Evolutionary conservation across 345 rosid species (phyloP), one percentile per base, ranked within the genome.

Genomic region (Camelina hispida): DNA sequence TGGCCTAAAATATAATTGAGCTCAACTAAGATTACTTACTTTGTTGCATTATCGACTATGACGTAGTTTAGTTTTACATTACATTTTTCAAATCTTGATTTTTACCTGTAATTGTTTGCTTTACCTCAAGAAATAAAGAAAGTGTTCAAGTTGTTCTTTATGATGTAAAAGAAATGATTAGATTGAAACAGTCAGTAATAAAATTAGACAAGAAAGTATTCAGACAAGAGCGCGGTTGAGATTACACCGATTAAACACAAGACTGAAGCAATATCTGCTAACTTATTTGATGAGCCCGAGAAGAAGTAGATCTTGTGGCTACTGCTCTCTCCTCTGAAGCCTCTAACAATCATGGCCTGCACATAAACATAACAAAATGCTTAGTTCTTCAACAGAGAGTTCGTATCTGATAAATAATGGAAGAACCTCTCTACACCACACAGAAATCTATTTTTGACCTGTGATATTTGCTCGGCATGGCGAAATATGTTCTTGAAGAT

Each of bases 291-390:
- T 18, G 96, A 78, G 4, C 83, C 78, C 0, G 91, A 83, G 42
- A 80, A 78, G 67, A 86, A 86, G 83, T 89, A 88, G 34, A 93
- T 83, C 74, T 86, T 84, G 75, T 93, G 93, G 74, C 81, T 74
- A 68, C 76, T 81, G 78, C 96, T 85, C 74, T 94, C 87, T 51
- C 98, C 98, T 76, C 86, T 84, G 77, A 91, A 94, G 30, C 98
- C 98, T 75, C 98, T 85, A 14, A 91, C 87, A 68, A 94, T 94
- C 98, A 94, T 94, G n/a, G 98, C 98, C 98, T 94, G 83, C 34
- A 58, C 68, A 71, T 34, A 18, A 22, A 28, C 5, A 28, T 0
- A 28, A 57, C 4, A 37, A 15, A 16, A 55, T n/a, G 35, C 58
- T 46, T 17, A 9, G 1, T 37, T 48, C 38, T 7, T 48, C 7